These are phyloP conservation scores for Hanseniaspora hatyaiensis DNA, from an alignment of 805 yeast species.

Conservation along the genomic window DNA sequence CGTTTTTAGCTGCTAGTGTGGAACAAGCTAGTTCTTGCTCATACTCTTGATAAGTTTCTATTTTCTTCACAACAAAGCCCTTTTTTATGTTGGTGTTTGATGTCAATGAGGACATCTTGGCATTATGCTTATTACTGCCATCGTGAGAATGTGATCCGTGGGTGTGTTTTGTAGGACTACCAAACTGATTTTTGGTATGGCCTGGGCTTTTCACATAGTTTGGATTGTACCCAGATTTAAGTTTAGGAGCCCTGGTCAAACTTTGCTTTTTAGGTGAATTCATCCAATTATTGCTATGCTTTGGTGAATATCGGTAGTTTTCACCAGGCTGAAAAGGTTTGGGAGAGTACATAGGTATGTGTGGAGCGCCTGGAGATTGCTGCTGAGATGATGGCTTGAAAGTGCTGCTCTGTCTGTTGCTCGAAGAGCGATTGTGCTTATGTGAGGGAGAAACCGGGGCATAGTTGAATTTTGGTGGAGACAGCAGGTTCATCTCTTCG, in stretches of 20 bases:
- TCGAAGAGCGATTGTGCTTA: background rate
- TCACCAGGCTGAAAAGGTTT: background rate
- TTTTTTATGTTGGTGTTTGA: constrained; percentile 13
- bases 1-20: background rate
- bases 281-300: background rate
- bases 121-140: background rate
- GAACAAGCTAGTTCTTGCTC: background rate
- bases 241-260: background rate
- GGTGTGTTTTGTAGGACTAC: background rate
- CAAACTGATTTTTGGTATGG: background rate
- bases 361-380: too few relatives aligned
- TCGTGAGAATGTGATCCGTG: background rate
- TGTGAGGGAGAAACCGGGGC: background rate
- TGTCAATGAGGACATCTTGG: constrained; percentile 2
- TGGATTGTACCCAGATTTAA: background rate
- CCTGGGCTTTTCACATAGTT: background rate
- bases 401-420: too few relatives aligned
- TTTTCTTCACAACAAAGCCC: background rate
- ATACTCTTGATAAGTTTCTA: constrained; percentile 1
- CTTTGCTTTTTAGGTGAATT: background rate
- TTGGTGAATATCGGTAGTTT: background rate
- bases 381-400: too few relatives aligned
- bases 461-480: constrained; percentile 1
- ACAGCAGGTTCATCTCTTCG: background rate
- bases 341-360: too few relatives aligned